Conservation (phyloP, 2,329 filamentous ascomycete species). For the Fusarium bactridioides region DNA sequence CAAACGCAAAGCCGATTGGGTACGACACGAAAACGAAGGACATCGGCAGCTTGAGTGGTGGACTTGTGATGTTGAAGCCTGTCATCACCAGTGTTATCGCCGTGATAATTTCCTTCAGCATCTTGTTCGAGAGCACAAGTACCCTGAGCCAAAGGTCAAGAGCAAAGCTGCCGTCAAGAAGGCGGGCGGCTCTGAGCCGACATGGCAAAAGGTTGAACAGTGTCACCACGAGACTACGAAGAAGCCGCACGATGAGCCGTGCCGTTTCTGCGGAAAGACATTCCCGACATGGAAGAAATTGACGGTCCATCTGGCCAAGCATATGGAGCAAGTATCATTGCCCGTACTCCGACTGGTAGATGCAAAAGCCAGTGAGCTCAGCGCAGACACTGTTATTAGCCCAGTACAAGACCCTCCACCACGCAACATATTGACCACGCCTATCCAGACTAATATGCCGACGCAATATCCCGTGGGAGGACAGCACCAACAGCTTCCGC, state of each 20-base stretch:
- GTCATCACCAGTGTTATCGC: conserved; percentile 82
- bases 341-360: conserved; percentile 74
- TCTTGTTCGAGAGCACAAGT: conserved; percentile 89
- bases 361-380: conserved; percentile 55
- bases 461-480: conserved; percentile 30
- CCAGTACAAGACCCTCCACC: conserved; percentile 64
- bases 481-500: conserved; percentile 32
- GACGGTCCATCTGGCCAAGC: conserved; percentile 90
- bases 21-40: conserved; percentile 90
- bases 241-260: conserved; percentile 77
- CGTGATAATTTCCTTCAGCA: conserved; percentile 95
- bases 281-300: conserved; percentile 92
- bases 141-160: conserved; percentile 81
- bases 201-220: conserved; percentile 79
- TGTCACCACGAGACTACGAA: conserved; percentile 76
- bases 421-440: conserved; percentile 45
- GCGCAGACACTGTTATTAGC: conserved; percentile 71
- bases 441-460: conserved; percentile 33
- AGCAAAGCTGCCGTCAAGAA: conserved; percentile 73
- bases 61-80: conserved; percentile 83
- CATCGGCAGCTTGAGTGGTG: conserved; percentile 92
- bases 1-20: conserved; percentile 96
- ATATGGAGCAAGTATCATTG: conserved; percentile 91
- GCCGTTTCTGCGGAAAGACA: conserved; percentile 83
- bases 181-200: conserved; percentile 64